Evolutionary conservation across 2,329 filamentous ascomycete genomes (phyloP).

Genomic region (Colletotrichum echinochloae): DNA sequence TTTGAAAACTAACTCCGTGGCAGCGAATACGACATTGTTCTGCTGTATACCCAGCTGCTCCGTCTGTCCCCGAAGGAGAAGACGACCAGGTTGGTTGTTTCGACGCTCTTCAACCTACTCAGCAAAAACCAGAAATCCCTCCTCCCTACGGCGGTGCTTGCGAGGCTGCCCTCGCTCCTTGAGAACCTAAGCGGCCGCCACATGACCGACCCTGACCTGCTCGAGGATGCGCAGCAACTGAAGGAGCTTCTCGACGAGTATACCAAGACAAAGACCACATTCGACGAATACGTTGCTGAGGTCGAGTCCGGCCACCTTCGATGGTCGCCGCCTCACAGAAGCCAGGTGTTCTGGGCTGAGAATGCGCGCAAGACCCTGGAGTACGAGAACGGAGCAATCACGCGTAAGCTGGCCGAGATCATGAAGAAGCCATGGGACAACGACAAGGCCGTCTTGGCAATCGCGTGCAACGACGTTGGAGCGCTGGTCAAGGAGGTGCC

Average conservation of each 20-base stretch:
- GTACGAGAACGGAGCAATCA: slow-evolving; percentile 81
- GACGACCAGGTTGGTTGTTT: slow-evolving; percentile 90
- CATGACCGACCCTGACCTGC: slow-evolving; percentile 72
- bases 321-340: slow-evolving; percentile 93
- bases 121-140: slow-evolving; percentile 75
- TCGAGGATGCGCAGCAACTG: slow-evolving; percentile 71
- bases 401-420: slow-evolving; percentile 86
- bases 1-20: neutral
- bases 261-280: slow-evolving; percentile 78
- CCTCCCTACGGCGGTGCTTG: slow-evolving; percentile 88
- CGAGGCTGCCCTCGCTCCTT: slow-evolving; percentile 78
- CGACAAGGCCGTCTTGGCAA: slow-evolving; percentile 89
- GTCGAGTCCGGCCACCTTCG: slow-evolving; percentile 87
- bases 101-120: slow-evolving; percentile 90
- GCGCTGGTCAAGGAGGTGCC: slow-evolving; percentile 89
- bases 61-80: slow-evolving; percentile 97
- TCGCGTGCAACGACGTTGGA: slow-evolving; percentile 94
- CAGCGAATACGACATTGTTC: slow-evolving; percentile 92
- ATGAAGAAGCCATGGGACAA: slow-evolving; percentile 79
- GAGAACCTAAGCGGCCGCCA: slow-evolving; percentile 72
- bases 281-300: slow-evolving; percentile 92
- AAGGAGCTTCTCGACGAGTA: slow-evolving; percentile 75
- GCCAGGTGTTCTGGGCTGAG: slow-evolving; percentile 89
- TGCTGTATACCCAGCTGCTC: slow-evolving; percentile 92
- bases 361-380: slow-evolving; percentile 91